phyloP scores from a whole-genome alignment of 2,329 filamentous ascomycete genomes.

The Hymenoscyphus albidus region DNA sequence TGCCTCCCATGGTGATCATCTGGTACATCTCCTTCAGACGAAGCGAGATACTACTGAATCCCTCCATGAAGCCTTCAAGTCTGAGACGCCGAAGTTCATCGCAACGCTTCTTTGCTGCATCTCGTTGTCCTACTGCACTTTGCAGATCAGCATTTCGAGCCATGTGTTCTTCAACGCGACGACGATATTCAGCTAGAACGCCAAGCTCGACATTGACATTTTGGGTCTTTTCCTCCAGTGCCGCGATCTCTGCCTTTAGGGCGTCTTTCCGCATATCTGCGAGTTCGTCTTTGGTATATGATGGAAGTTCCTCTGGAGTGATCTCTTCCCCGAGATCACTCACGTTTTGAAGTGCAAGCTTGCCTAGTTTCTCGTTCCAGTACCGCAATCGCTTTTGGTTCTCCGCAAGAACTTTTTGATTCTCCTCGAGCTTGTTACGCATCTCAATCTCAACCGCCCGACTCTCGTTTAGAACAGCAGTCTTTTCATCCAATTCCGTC shows the following conservation, averaged over 20 bases:
- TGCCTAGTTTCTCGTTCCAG: conserved; percentile 86
- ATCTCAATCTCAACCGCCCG: conserved; percentile 93
- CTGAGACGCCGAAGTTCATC: conserved; percentile 88
- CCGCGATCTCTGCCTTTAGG: conserved; percentile 62
- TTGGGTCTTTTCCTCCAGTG: conserved; percentile 71
- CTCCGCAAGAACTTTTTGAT: conserved; percentile 81
- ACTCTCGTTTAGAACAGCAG: conserved; percentile 79
- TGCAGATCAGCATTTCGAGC: conserved; percentile 80
- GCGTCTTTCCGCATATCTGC: conserved; percentile 62
- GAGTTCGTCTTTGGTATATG: conserved; percentile 70
- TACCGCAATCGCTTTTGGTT: conserved; percentile 80
- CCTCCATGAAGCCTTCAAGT: conserved; percentile 96
- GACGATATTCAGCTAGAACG: conserved; percentile 84
- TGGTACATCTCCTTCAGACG: conserved; percentile 99
- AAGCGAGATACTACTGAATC: conserved; percentile 89
- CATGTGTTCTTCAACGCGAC: conserved; percentile 77
- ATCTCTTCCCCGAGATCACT: conserved; percentile 61
- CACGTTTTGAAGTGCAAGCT: conserved; percentile 78
- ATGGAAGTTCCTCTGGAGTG: conserved; percentile 61
- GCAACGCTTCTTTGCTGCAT: conserved; percentile 84
- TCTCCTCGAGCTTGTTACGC: conserved; percentile 96
- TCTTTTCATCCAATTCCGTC: conserved; percentile 80
- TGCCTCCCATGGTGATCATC: conserved; percentile 99
- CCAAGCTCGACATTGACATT: conserved; percentile 84
- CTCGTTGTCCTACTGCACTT: conserved; percentile 71